phyloP scores from a whole-genome alignment of 345 rosid species.

The Eucalyptus erythrocorys region DNA sequence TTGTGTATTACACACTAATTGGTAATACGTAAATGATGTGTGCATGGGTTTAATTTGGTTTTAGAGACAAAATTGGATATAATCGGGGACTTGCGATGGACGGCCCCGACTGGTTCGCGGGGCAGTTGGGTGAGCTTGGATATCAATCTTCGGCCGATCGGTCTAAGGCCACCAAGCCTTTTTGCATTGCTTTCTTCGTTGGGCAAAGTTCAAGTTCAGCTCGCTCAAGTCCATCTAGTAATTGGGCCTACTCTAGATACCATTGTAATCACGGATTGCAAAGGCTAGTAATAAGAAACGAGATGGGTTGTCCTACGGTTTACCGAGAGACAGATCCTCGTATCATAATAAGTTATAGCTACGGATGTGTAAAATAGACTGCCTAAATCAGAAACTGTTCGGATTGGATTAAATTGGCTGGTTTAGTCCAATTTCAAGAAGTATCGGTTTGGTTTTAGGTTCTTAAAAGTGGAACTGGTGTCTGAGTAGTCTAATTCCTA shows the following conservation, averaged over 20 bases:
- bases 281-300: neutral
- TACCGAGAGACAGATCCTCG: too few relatives aligned
- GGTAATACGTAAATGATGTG: neutral
- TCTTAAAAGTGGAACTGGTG: too few relatives aligned
- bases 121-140: neutral
- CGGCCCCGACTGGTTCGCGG: neutral
- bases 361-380: too few relatives aligned
- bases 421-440: too few relatives aligned
- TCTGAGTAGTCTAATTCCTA: fast-evolving
- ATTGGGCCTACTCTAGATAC: neutral
- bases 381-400: too few relatives aligned
- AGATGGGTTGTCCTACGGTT: too few relatives aligned
- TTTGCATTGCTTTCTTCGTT: neutral
- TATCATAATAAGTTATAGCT: too few relatives aligned
- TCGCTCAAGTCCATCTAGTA: neutral
- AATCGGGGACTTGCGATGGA: neutral
- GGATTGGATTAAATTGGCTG: fast-evolving
- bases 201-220: neutral
- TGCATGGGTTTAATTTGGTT: neutral
- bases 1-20: neutral
- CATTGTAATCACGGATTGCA: neutral
- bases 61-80: neutral
- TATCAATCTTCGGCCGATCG: neutral
- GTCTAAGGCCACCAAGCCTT: neutral
- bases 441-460: fast-evolving